These are phyloP conservation scores for Monosporascus cannonballus DNA, from an alignment of 2,329 filamentous ascomycete species.

Conservation along the genomic window DNA sequence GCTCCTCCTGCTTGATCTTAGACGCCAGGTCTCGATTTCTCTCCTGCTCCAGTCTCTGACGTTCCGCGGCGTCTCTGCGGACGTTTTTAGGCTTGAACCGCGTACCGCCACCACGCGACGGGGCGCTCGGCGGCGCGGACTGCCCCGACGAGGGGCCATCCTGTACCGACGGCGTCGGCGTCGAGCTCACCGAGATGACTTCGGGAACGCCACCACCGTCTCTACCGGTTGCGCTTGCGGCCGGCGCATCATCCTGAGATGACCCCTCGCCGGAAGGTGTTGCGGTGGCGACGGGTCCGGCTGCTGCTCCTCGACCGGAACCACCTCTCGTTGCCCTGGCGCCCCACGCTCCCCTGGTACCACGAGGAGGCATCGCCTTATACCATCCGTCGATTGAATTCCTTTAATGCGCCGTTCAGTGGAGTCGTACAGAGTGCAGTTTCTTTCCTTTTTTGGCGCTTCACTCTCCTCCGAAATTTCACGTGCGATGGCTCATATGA, in stretches of 20 bases:
- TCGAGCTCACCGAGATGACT: neutral
- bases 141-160: constrained; percentile 10
- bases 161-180: neutral
- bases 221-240: neutral
- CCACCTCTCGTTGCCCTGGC: constrained; percentile 1
- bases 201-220: neutral
- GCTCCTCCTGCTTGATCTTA: constrained; percentile 27
- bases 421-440: neutral
- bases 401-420: neutral
- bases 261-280: neutral
- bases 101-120: constrained; percentile 27
- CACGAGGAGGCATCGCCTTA: constrained; percentile 6
- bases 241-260: neutral
- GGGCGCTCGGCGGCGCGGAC: constrained; percentile 28
- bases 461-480: neutral
- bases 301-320: constrained; percentile 3
- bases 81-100: constrained; percentile 44
- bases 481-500: neutral
- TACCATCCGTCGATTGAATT: neutral
- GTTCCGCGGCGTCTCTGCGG: constrained; percentile 43
- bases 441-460: neutral
- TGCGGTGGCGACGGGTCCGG: constrained; percentile 1
- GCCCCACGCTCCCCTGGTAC: constrained; percentile 7
- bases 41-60: constrained; percentile 39
- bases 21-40: constrained; percentile 20